These are phyloP conservation scores for Populus tremula DNA, from an alignment of 345 rosid species.

Conservation along the genomic window DNA sequence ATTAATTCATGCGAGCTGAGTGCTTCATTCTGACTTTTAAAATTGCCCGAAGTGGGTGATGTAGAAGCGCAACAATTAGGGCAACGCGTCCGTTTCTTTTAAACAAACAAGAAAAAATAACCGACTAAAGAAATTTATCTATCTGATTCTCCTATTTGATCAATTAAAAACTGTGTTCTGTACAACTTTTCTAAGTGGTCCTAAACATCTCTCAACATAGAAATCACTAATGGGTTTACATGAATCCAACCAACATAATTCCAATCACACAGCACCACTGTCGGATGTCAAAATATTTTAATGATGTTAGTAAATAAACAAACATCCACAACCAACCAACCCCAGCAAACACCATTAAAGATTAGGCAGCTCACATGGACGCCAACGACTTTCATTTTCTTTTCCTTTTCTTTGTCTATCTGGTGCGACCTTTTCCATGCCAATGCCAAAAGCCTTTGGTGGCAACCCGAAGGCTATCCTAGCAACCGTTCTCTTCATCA, in stretches of 20 bases:
- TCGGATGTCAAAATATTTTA: conserved; percentile 8
- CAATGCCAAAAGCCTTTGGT: conserved; percentile 4
- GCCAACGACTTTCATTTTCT: conserved; percentile 11
- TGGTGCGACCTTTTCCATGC: background rate
- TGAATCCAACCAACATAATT: conserved; percentile 11
- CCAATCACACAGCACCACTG: conserved; percentile 19
- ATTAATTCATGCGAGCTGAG: background rate
- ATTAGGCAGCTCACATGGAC: conserved; percentile 15
- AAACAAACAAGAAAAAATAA: background rate
- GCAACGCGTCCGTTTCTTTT: background rate
- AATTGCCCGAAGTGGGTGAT: background rate
- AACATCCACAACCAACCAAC: conserved; percentile 13
- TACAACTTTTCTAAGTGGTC: conserved; percentile 20
- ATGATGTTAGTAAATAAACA: conserved; percentile 13
- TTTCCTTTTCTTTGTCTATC: background rate
- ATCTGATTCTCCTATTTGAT: background rate
- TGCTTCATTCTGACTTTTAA: background rate
- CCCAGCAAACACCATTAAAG: conserved; percentile 8
- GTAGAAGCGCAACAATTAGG: background rate
- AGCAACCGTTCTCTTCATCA: background rate
- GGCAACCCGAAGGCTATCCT: conserved; percentile 8
- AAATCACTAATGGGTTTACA: conserved; percentile 20
- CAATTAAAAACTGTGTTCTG: conserved; percentile 11
- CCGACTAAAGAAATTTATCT: background rate
- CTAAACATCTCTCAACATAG: background rate